Base-by-base conservation (phyloP, 169 alveolate species). In the Plasmodium vivax region DNA sequence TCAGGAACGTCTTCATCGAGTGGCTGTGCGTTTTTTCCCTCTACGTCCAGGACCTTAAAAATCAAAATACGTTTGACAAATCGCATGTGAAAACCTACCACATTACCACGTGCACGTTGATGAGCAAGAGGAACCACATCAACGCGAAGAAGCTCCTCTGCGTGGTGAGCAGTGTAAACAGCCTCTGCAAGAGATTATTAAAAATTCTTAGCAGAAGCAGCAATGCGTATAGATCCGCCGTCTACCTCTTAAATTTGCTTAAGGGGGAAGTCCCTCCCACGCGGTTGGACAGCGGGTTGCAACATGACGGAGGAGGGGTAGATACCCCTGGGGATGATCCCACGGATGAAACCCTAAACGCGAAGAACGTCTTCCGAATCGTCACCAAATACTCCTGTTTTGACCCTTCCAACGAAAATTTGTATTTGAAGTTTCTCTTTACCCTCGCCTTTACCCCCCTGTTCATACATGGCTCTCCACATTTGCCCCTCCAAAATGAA, bases 381-480 rank as follows among this genome's bases (percentile, higher is more conserved):
- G 84, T 84, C n/a, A 72, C 84, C 14, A 68, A 23, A 14, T 84
- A 84, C 36, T 14, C 79, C 16, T 32, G 54, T 71, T 84, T 23
- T 19, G 93, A 84, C 56, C 43, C 62, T 19, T 71, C 93, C 2
- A 84, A 84, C 45, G 82, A 84, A 41, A 84, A 84, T 34, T 34
- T 84, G 4, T 84, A 84, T 41, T 45, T 84, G 34, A 84, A 84
- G 79, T 84, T 84, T 72, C 34, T 84, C 19, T 71, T 84, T 23
- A n/a, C 45, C 19, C 71, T 84, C 30, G 30, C 93, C 6, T 84
- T 84, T 36, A 71, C 93, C 16, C 93, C 93, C n/a, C 27, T 84
- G 56, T 84, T 84, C 36, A 84, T 84, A 32, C 93, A 84, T 6
- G 93, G 93, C 3, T 41, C 93, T 23, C 93, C 93, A 71, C 73